A percentile compares a stretch with the other conserved stretches of the same genome.
phyloP scores from a whole-genome alignment of 768 basidiomycete species.

The Paxillus ammoniavirescens region DNA sequence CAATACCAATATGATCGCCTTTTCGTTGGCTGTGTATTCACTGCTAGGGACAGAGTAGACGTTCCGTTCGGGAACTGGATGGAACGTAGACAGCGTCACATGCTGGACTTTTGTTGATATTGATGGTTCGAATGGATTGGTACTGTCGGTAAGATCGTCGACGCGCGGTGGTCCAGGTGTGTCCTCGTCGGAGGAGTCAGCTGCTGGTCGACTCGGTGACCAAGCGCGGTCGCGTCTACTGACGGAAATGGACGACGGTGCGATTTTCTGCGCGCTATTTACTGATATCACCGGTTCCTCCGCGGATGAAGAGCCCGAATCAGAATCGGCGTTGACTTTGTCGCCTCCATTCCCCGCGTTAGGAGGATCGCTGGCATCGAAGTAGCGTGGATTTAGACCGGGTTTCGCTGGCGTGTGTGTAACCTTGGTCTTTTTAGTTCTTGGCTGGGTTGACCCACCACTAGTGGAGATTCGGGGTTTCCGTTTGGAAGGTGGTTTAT shows the following conservation, averaged over 20 bases:
- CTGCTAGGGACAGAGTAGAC: slow-evolving; percentile 7
- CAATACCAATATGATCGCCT: slow-evolving; percentile 44
- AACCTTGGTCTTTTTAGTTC: slow-evolving; percentile 31
- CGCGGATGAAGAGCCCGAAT: slow-evolving; percentile 21
- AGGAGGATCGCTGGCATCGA: slow-evolving; percentile 34
- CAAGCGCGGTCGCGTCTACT: slow-evolving; percentile 40
- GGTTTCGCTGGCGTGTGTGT: slow-evolving; percentile 24
- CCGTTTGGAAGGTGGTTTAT: slow-evolving; percentile 42
- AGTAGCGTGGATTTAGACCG: slow-evolving; percentile 29
- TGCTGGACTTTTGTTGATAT: slow-evolving; percentile 14
- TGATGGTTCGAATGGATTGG: not conserved
- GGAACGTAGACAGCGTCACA: slow-evolving; percentile 47
- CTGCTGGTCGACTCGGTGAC: slow-evolving; percentile 56
- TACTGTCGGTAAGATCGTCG: not conserved
- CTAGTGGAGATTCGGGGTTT: slow-evolving; percentile 34
- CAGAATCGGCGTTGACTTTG: slow-evolving; percentile 38
- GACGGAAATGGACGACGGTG: slow-evolving; percentile 12
- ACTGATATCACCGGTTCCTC: slow-evolving; percentile 23
- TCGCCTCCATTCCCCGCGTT: slow-evolving; percentile 26
- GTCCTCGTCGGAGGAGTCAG: slow-evolving; percentile 52
- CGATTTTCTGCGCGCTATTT: slow-evolving; percentile 14
- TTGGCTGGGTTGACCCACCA: slow-evolving; percentile 15
- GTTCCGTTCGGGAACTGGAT: slow-evolving; percentile 44
- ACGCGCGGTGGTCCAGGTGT: slow-evolving; percentile 17
- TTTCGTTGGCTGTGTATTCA: not conserved